A percentile compares a stretch with the other conserved stretches of the same genome.
These are phyloP conservation scores for Hondaea fermentalgiana DNA, from an alignment of 108 stramenopile genomes.

Conservation along the genomic window DNA sequence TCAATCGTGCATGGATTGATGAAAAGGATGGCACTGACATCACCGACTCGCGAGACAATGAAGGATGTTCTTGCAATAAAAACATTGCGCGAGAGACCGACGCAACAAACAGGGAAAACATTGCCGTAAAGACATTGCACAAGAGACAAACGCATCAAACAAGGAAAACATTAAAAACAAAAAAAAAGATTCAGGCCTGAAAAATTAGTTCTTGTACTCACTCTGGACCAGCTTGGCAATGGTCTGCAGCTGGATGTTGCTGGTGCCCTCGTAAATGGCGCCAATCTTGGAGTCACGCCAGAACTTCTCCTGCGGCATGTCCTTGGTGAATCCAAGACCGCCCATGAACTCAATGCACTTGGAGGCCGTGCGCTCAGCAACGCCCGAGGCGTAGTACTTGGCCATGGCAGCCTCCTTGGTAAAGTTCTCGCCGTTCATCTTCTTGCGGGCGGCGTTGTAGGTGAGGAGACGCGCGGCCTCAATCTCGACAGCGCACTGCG, in stretches of 20 bases:
- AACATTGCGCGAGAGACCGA: no score
- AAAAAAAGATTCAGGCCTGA: not conserved
- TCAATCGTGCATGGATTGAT: no score
- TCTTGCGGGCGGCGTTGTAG: constrained; percentile 83
- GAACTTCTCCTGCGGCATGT: constrained; percentile 79
- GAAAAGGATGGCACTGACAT: no score
- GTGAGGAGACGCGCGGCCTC: constrained; percentile 76
- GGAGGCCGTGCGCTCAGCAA: constrained; percentile 59
- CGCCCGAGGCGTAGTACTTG: constrained; percentile 76
- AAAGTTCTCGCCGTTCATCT: constrained; percentile 74
- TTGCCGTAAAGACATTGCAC: not conserved
- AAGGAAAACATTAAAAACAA: not conserved
- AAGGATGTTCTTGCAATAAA: no score
- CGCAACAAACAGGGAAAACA: not conserved
- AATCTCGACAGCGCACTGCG: constrained; percentile 81
- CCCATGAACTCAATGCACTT: constrained; percentile 79
- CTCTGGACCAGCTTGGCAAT: constrained; percentile 62
- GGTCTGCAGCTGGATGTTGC: constrained; percentile 67
- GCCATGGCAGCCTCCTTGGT: constrained; percentile 91
- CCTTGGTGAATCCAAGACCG: constrained; percentile 82
- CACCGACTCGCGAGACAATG: no score
- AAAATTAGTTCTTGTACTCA: constrained; percentile 30
- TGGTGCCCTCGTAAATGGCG: constrained; percentile 83
- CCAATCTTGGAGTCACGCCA: constrained; percentile 92
- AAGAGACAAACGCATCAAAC: no score